These are phyloP conservation scores for Rhododendron mucronatum DNA, from an alignment of 148 eudicot genomes.

Conservation along the genomic window DNA sequence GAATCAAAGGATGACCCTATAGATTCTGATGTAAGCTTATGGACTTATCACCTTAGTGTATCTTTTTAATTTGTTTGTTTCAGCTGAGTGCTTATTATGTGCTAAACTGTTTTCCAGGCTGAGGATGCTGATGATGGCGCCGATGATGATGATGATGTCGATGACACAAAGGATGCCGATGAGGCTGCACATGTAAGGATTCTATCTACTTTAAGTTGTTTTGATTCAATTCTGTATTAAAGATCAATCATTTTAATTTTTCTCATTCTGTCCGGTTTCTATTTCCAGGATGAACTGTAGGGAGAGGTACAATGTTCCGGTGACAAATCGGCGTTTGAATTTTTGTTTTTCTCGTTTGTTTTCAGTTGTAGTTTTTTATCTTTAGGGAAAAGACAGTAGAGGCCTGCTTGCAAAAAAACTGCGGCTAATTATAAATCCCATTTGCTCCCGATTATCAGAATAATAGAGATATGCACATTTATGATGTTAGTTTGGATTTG, in stretches of 20 bases:
- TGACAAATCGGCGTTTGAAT: neutral
- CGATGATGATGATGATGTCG: constrained; percentile 23
- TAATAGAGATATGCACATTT: neutral
- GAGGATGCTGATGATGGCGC: constrained; percentile 59
- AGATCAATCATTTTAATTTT: neutral
- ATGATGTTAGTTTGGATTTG: neutral
- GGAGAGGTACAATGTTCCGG: neutral
- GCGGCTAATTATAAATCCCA: neutral
- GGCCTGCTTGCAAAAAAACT: neutral
- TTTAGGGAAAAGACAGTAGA: neutral
- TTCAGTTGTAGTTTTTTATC: neutral
- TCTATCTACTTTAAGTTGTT: neutral
- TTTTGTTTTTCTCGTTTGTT: neutral
- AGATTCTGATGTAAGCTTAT: constrained; percentile 75
- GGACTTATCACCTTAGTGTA: neutral
- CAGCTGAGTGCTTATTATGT: neutral
- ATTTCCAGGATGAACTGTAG: constrained; percentile 85
- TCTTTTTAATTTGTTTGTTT: neutral
- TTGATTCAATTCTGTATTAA: neutral
- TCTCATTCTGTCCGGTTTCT: neutral
- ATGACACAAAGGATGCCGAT: constrained; percentile 18
- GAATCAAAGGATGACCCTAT: constrained; percentile 69
- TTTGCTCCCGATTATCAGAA: neutral
- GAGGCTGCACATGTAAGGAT: constrained; percentile 41
- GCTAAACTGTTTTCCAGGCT: constrained; percentile 34